Evolutionary conservation across 371 early-diverging fungal genomes (phyloP).

Genomic region (Mortierella sp.): DNA sequence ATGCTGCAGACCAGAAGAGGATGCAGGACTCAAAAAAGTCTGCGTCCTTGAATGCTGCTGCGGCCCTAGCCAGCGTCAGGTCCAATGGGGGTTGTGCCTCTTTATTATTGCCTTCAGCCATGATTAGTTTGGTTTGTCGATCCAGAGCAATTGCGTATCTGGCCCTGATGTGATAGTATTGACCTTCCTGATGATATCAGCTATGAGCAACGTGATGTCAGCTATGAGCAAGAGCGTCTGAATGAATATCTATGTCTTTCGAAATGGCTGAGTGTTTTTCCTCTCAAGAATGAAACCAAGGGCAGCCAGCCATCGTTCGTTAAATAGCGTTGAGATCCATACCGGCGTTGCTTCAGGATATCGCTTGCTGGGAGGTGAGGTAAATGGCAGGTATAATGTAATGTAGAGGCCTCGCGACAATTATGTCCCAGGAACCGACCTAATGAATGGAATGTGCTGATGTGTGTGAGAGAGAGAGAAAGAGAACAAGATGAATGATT

Average conservation of each 20-base stretch:
- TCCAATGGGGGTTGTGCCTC: constrained; percentile 21
- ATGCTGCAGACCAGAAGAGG: constrained; percentile 51
- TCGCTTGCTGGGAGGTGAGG: not conserved
- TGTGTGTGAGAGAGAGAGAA: not conserved
- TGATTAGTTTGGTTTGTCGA: not conserved
- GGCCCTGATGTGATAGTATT: not conserved
- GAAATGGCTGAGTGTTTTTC: not conserved
- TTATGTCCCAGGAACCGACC: not conserved
- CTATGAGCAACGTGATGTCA: not conserved
- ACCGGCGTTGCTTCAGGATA: not conserved
- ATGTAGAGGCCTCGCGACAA: not conserved
- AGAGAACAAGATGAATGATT: not conserved
- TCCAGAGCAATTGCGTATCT: not conserved
- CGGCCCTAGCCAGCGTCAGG: constrained; percentile 40
- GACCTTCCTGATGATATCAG: not conserved
- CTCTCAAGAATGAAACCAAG: too few relatives aligned
- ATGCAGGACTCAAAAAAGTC: constrained; percentile 52
- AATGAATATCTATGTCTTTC: not conserved
- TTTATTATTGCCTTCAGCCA: not conserved
- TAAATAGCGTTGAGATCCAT: not conserved
- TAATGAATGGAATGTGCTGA: too few relatives aligned
- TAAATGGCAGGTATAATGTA: not conserved
- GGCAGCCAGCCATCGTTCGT: not conserved
- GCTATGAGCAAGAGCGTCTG: not conserved
- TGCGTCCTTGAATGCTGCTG: constrained; percentile 53